These are phyloP conservation scores for Termitomyces sp. DNA, from an alignment of 768 basidiomycete species.

Conservation along the genomic window DNA sequence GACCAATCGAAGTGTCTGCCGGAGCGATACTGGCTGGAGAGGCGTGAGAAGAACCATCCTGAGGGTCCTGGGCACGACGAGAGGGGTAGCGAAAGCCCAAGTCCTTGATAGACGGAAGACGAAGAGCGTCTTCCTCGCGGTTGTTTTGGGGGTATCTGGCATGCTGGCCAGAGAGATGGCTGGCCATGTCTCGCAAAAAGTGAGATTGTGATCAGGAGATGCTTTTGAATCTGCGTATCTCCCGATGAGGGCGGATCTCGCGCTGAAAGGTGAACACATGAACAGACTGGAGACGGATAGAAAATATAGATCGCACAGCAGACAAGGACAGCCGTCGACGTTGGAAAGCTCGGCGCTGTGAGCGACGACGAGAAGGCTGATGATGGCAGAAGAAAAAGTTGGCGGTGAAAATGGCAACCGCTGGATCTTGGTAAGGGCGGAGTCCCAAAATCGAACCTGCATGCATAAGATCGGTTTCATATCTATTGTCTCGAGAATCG, in stretches of 20 bases:
- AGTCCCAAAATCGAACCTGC: conserved; percentile 23
- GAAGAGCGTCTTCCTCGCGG: conserved; percentile 35
- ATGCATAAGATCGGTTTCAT: conserved; percentile 22
- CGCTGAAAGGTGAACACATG: conserved; percentile 16
- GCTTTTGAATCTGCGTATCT: conserved; percentile 50
- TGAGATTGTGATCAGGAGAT: conserved; percentile 38
- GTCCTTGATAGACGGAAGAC: conserved; percentile 69
- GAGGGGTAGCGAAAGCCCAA: conserved; percentile 52
- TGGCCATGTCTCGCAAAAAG: conserved; percentile 46
- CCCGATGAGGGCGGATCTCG: conserved; percentile 66
- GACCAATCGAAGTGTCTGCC: conserved; percentile 21
- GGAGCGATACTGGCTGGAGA: conserved; percentile 7
- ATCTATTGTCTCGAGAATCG: conserved; percentile 1
- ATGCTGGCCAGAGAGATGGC: conserved; percentile 32
- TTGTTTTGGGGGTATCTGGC: conserved; percentile 33
- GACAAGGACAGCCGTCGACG: conserved; percentile 1
- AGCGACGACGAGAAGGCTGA: conserved; percentile 15
- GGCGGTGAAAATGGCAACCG: conserved; percentile 15
- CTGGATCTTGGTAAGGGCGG: conserved; percentile 30
- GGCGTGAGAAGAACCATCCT: conserved; percentile 23
- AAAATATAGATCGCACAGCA: conserved; percentile 8
- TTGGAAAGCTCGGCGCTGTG: conserved; percentile 1
- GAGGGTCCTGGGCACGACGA: conserved; percentile 21
- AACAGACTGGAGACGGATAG: conserved; percentile 11
- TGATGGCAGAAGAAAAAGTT: conserved; percentile 13